Percentiles rank a stretch among this genome's conserved stretches.
These are phyloP conservation scores for Phytopythium aichiense DNA, from an alignment of 352 stramenopile genomes.

Conservation along the genomic window DNA sequence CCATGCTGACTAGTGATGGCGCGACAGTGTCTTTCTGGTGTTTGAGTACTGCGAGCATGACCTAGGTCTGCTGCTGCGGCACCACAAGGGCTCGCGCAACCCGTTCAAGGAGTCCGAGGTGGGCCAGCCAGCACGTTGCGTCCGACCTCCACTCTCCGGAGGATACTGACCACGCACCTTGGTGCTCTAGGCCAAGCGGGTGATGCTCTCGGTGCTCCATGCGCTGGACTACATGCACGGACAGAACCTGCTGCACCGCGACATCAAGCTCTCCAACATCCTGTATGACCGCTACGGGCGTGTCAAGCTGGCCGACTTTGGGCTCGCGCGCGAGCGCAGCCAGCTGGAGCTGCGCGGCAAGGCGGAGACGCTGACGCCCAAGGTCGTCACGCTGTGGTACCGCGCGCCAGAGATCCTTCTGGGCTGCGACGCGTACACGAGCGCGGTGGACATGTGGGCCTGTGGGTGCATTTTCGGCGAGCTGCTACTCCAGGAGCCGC, in stretches of 20 bases:
- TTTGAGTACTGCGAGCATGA: constrained; percentile 91
- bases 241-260: constrained; percentile 84
- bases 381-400: constrained; percentile 96
- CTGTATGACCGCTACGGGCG: constrained; percentile 82
- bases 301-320: constrained; percentile 71
- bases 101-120: constrained; percentile 82
- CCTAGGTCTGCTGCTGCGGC: constrained; percentile 56
- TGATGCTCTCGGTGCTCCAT: constrained; percentile 88
- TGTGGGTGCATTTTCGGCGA: constrained; percentile 64
- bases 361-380: constrained; percentile 40
- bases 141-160: background rate
- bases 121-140: constrained; percentile 9
- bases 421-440: constrained; percentile 78
- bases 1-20: background rate
- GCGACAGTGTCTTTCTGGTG: constrained; percentile 77
- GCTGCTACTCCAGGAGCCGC: constrained; percentile 45
- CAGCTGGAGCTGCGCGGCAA: constrained; percentile 54
- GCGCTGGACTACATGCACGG: constrained; percentile 75
- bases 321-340: constrained; percentile 39
- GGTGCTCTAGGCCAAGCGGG: constrained; percentile 54
- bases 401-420: constrained; percentile 91
- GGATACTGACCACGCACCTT: background rate
- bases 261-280: constrained; percentile 95
- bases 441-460: constrained; percentile 91
- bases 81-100: constrained; percentile 43